Conservation (phyloP, 768 basidiomycete genomes). For the Boletus eberwhitei region DNA sequence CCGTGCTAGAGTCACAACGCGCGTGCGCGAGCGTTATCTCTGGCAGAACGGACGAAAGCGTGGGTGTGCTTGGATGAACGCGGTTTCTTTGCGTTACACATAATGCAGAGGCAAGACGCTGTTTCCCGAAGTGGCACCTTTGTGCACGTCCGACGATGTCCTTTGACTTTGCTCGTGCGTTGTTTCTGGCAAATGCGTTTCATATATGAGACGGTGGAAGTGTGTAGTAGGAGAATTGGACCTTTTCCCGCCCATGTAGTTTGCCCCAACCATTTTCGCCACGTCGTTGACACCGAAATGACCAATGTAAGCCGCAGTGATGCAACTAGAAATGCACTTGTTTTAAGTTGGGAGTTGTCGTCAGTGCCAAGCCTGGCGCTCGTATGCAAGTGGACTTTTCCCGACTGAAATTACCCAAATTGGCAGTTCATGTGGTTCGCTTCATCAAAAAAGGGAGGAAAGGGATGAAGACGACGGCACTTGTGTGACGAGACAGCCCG, state of each 20-base stretch:
- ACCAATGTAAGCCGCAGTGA: background rate
- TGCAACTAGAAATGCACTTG: no score
- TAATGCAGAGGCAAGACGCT: slow-evolving; percentile 51
- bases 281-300: background rate
- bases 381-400: background rate
- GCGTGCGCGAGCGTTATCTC: slow-evolving; percentile 29
- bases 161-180: slow-evolving; percentile 53
- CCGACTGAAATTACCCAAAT: background rate
- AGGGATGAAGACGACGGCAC: background rate
- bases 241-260: slow-evolving; percentile 78
- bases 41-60: slow-evolving; percentile 12
- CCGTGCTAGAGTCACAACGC: slow-evolving; percentile 1
- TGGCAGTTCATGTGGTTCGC: background rate
- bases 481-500: background rate
- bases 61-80: background rate
- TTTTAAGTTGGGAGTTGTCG: no score
- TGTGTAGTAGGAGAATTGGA: slow-evolving; percentile 19
- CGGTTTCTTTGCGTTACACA: slow-evolving; percentile 12
- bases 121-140: slow-evolving; percentile 58
- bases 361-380: no score
- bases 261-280: slow-evolving; percentile 58
- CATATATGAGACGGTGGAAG: background rate
- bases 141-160: slow-evolving; percentile 55
- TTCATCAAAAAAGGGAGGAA: background rate
- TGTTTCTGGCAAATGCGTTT: slow-evolving; percentile 42